Percentiles rank a stretch among this genome's conserved stretches.
These are phyloP conservation scores for Fusarium sp. DNA, from an alignment of 2,329 filamentous ascomycete species.

Conservation along the genomic window DNA sequence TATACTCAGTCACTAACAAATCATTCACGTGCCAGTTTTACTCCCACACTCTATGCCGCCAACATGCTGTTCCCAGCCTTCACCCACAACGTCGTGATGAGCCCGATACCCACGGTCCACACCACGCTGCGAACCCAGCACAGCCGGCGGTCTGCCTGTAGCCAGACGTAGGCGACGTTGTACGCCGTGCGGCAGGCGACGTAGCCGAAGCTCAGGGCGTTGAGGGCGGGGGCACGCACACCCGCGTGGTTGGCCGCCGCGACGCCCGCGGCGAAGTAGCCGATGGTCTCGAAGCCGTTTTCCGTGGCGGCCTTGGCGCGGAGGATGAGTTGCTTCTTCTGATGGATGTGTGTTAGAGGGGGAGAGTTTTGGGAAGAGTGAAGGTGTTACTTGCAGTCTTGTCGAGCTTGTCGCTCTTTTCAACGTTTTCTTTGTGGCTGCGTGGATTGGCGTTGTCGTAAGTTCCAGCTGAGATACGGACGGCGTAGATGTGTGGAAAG, in stretches of 20 bases:
- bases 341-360: not conserved
- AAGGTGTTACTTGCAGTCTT: conserved; percentile 39
- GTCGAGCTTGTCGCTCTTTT: conserved; percentile 46
- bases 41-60: conserved; percentile 9
- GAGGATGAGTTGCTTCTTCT: conserved; percentile 63
- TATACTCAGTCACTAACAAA: not conserved
- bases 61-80: conserved; percentile 49
- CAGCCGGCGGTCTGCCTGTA: conserved; percentile 53
- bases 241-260: conserved; percentile 57
- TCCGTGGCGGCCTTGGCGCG: conserved; percentile 59
- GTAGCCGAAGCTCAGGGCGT: conserved; percentile 52
- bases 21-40: not conserved
- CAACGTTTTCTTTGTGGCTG: conserved; percentile 44
- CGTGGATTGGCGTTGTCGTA: conserved; percentile 54
- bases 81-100: conserved; percentile 51
- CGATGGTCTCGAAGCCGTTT: conserved; percentile 57
- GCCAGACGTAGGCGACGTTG: conserved; percentile 54
- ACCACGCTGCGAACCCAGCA: conserved; percentile 50
- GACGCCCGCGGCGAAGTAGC: conserved; percentile 54
- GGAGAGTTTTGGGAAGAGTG: too few species aligned
- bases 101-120: conserved; percentile 49
- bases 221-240: conserved; percentile 50
- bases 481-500: conserved; percentile 49
- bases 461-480: conserved; percentile 42
- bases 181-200: conserved; percentile 52